These are phyloP conservation scores for Globisporangium iwayamae DNA, from an alignment of 352 stramenopile species.

Conservation along the genomic window DNA sequence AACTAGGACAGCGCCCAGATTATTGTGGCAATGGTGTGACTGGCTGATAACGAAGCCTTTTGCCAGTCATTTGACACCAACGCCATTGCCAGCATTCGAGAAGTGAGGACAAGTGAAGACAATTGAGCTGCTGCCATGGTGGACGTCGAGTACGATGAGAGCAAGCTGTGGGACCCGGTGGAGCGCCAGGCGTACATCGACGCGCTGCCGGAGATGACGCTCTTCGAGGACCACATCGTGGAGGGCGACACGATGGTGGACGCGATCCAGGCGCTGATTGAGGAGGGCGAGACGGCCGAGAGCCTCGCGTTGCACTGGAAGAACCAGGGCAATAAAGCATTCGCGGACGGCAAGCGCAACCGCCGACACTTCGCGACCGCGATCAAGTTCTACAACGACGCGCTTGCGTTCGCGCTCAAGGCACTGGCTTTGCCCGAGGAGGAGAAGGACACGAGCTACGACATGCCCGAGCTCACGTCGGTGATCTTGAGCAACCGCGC, in stretches of 20 bases:
- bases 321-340: conserved; percentile 87
- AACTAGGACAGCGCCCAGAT: conserved; percentile 8
- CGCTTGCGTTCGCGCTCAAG: conserved; percentile 74
- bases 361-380: conserved; percentile 70
- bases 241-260: conserved; percentile 85
- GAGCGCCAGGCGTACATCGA: conserved; percentile 85
- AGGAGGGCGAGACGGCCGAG: conserved; percentile 85
- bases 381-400: conserved; percentile 79
- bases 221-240: conserved; percentile 87
- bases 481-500: conserved; percentile 82
- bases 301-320: conserved; percentile 85
- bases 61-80: conserved; percentile 20
- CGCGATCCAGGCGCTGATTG: conserved; percentile 83
- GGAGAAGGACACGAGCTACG: conserved; percentile 52
- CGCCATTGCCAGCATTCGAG: not conserved
- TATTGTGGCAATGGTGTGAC: conserved; percentile 8
- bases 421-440: conserved; percentile 57
- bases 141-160: conserved; percentile 86
- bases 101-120: not conserved
- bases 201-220: conserved; percentile 78
- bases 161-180: conserved; percentile 77
- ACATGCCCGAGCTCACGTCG: conserved; percentile 70
- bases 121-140: conserved; percentile 43
- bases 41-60: conserved; percentile 4
- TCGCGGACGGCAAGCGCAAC: conserved; percentile 71